Base-by-base conservation (phyloP, 2,329 filamentous ascomycete species). In the Monilinia fructigena region DNA sequence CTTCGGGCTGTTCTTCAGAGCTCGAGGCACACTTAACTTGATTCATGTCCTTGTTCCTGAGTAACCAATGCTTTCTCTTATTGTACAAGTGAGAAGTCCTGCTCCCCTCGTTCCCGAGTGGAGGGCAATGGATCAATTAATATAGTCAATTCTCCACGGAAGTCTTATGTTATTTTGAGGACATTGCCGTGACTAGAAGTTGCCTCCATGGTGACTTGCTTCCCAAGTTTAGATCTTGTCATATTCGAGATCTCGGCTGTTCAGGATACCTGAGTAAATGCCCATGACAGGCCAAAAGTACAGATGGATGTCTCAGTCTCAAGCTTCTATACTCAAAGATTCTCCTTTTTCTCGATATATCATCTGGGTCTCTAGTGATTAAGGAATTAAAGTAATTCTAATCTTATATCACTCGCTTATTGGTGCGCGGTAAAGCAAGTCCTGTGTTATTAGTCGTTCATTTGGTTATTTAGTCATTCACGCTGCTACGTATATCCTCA, bases 401-500 rank as follows among this genome's bases (percentile, higher is more conserved):
- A 31, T 60, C 45, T 60, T 50, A 31, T n/a, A 26, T 38, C 10
- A 20, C 31, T 60, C 28, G 28, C 58, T 40, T 20, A 38, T 16
- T 38, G 12, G 14, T 48, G 45, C 28, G n/a, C 5, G 47, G n/a
- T n/a, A 38, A 26, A 26, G n/a, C 16, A 38, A n/a, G 28, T 60
- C 45, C 20, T 48, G 28, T 50, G 56, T 42, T 60, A 12, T 48
- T 10, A 20, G 45, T 48, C 48, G 47, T 59, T 60, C 18, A 2
- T 12, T 60, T 4, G 11, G 10, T 11, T 60, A 60, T 60, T 60
- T 28, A 11, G 10, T 5, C 50, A 60, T 60, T 60, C 28, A 50
- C 20, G n/a, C 28, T 7, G 45, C 45, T 12, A 50, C n/a, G 8
- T 18, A 50, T 56, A 35, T 42, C 16, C 38, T 26, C 35, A 23